Evolutionary conservation across 2,329 filamentous ascomycete species (phyloP).

Genomic region (Colletotrichum australisinense): DNA sequence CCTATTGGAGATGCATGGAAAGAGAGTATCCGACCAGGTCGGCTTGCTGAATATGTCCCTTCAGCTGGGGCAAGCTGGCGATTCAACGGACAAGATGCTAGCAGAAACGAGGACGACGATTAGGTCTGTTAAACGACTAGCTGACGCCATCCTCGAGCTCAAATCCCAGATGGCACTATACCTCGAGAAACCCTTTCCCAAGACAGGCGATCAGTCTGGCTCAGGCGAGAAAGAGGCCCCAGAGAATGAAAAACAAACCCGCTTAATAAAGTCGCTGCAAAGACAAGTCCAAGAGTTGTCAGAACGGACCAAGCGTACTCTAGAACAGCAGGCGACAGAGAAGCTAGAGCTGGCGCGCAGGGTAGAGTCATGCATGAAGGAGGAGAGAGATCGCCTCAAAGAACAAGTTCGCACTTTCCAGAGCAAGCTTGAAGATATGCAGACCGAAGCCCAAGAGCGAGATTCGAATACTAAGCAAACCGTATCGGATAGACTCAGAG

Average conservation of each 20-base stretch:
- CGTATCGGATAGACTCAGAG: background rate
- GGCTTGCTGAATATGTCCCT: background rate
- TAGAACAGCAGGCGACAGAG: background rate
- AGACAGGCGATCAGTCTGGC: background rate
- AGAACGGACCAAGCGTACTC: background rate
- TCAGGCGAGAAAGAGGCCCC: background rate
- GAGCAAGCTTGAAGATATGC: background rate
- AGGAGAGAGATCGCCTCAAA: background rate
- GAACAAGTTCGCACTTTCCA: background rate
- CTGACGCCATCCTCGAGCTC: background rate
- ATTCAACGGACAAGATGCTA: background rate
- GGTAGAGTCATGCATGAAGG: background rate
- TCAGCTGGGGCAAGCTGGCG: background rate
- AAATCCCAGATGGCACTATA: background rate
- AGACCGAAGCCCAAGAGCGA: background rate
- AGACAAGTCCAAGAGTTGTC: background rate
- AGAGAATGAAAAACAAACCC: background rate
- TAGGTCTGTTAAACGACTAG: background rate
- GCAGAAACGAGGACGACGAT: background rate
- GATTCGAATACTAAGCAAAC: background rate
- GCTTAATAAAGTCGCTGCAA: background rate
- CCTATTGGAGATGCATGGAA: conserved; percentile 1
- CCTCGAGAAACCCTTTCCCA: background rate
- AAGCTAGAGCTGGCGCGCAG: background rate
- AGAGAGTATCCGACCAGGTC: background rate